Evolutionary conservation across 225 moss, liverwort and hornwort species (phyloP).

Genomic region (Ulota crispa): DNA sequence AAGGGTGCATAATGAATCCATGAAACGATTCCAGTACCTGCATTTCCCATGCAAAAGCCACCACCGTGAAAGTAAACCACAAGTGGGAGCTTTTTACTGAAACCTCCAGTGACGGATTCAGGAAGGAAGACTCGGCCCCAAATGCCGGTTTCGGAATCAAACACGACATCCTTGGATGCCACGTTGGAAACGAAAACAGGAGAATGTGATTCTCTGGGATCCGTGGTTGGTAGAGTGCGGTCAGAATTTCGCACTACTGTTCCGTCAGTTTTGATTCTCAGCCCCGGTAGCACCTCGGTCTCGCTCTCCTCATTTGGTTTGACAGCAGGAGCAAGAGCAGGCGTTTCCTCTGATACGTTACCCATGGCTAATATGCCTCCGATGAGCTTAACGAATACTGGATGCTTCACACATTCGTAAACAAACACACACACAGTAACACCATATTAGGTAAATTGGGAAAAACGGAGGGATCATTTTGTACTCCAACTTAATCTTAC

Average conservation of each 20-base stretch:
- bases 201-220: slow-evolving; percentile 19
- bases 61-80: slow-evolving; percentile 71
- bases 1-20: neutral
- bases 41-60: slow-evolving; percentile 63
- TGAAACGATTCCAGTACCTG: slow-evolving; percentile 26
- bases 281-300: slow-evolving; percentile 40
- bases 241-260: slow-evolving; percentile 37
- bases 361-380: slow-evolving; percentile 27
- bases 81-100: slow-evolving; percentile 46
- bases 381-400: slow-evolving; percentile 7
- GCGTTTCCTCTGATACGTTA: neutral
- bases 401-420: slow-evolving; percentile 7
- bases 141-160: slow-evolving; percentile 46
- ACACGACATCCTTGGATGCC: slow-evolving; percentile 53
- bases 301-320: slow-evolving; percentile 19
- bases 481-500: too few relatives aligned
- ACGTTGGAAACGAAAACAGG: slow-evolving; percentile 51
- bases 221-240: slow-evolving; percentile 32
- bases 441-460: too few relatives aligned
- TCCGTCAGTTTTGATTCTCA: slow-evolving; percentile 45
- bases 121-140: slow-evolving; percentile 70
- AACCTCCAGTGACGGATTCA: slow-evolving; percentile 21
- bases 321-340: neutral
- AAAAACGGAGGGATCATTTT: too few relatives aligned
- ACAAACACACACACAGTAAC: neutral